Evolutionary conservation across 164 flowering plant species (phyloP).

Genomic region (Liquidambar formosana): DNA sequence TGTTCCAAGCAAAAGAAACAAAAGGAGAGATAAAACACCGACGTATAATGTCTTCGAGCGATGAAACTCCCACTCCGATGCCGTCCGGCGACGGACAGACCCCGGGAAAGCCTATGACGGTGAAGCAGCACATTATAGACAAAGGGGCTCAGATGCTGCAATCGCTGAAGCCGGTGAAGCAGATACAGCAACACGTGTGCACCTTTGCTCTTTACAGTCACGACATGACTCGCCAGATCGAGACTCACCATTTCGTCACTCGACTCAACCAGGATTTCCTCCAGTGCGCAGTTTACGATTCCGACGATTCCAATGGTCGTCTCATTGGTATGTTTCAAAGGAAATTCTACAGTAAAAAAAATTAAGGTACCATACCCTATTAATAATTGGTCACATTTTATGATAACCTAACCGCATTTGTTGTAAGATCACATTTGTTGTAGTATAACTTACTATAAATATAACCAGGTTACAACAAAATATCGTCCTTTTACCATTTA

Average conservation of each 20-base stretch:
- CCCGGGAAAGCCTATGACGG: constrained; percentile 52
- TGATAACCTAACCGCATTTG: too few relatives aligned
- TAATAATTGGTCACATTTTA: too few relatives aligned
- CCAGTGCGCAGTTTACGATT: constrained; percentile 89
- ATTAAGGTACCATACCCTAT: too few relatives aligned
- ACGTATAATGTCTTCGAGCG: constrained; percentile 58
- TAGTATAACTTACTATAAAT: too few relatives aligned
- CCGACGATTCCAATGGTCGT: constrained; percentile 52
- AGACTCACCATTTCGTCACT: constrained; percentile 72
- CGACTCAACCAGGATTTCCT: constrained; percentile 81
- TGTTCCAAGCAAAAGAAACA: not conserved
- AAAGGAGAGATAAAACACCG: too few relatives aligned
- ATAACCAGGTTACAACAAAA: too few relatives aligned
- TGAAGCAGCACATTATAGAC: constrained; percentile 50
- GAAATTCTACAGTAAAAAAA: too few relatives aligned
- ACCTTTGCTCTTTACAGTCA: constrained; percentile 77
- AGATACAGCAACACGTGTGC: constrained; percentile 70
- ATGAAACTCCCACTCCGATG: constrained; percentile 29
- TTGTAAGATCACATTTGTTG: too few relatives aligned
- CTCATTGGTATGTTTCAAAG: constrained; percentile 74
- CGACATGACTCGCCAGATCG: constrained; percentile 83
- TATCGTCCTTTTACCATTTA: too few relatives aligned
- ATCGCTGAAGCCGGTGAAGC: constrained; percentile 68
- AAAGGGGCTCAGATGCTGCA: constrained; percentile 76
- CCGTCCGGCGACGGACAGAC: constrained; percentile 22